phyloP scores from a whole-genome alignment of 768 basidiomycete genomes.

The Trametes punicea region DNA sequence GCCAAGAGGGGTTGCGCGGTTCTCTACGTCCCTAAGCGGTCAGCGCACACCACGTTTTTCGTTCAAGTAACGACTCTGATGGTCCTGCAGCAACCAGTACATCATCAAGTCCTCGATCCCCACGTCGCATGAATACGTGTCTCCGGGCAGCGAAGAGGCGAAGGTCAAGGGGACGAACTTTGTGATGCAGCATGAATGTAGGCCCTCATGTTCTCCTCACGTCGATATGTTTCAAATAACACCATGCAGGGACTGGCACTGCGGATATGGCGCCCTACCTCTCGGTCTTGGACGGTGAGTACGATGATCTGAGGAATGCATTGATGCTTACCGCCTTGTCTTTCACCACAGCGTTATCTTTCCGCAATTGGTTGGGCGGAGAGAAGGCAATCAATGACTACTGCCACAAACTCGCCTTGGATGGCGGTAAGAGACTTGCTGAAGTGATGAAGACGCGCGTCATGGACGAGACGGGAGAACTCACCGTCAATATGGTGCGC shows the following conservation, averaged over 20 bases:
- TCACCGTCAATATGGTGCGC: conserved; percentile 70
- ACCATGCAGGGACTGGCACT: conserved; percentile 57
- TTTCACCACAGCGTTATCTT: conserved; percentile 56
- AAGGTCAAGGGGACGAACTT: conserved; percentile 20
- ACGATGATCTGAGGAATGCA: neutral
- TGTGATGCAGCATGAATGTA: conserved; percentile 27
- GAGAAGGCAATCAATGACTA: conserved; percentile 70
- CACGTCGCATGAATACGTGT: conserved; percentile 49
- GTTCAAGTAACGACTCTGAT: neutral
- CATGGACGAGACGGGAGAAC: conserved; percentile 55
- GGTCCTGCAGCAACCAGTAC: conserved; percentile 53
- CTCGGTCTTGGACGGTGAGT: conserved; percentile 50
- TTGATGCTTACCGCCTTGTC: neutral
- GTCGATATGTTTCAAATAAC: neutral
- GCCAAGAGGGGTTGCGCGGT: conserved; percentile 65
- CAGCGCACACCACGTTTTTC: conserved; percentile 12
- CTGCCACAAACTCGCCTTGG: conserved; percentile 62
- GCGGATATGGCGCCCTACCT: conserved; percentile 53
- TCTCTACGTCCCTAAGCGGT: conserved; percentile 71
- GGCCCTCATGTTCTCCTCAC: neutral
- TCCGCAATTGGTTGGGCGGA: conserved; percentile 72
- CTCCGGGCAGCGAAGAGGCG: conserved; percentile 30
- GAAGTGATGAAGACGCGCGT: conserved; percentile 57
- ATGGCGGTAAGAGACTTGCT: conserved; percentile 61
- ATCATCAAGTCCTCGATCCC: conserved; percentile 58